Evolutionary conservation across 1,284 basidiomycete genomes (phyloP).

Genomic region (Ustanciosporium gigantosporum): DNA sequence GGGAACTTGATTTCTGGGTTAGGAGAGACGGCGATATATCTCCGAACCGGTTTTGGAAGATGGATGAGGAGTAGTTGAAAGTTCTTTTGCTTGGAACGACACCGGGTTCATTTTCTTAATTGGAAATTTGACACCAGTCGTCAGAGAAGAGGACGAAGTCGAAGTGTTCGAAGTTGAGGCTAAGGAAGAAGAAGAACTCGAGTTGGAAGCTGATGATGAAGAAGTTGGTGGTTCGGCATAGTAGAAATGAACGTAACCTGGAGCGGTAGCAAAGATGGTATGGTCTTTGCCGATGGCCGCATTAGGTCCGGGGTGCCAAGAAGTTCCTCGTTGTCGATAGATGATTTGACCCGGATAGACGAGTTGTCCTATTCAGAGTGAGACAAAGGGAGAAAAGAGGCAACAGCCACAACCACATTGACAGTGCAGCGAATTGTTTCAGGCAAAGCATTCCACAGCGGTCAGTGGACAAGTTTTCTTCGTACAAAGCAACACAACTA

Average conservation of each 20-base stretch:
- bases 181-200: no score
- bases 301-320: slow-evolving; percentile 58
- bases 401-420: not conserved
- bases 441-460: no score
- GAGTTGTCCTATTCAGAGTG: slow-evolving; percentile 43
- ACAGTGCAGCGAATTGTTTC: not conserved
- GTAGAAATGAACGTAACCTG: slow-evolving; percentile 59
- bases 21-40: slow-evolving; percentile 56
- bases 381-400: no score
- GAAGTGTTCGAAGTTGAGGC: slow-evolving; percentile 2
- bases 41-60: slow-evolving; percentile 41
- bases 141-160: slow-evolving; percentile 4
- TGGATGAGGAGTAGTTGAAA: slow-evolving; percentile 44
- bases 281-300: slow-evolving; percentile 58
- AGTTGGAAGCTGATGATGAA: no score
- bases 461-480: no score
- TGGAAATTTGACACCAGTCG: slow-evolving; percentile 29
- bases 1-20: slow-evolving; percentile 40
- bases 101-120: slow-evolving; percentile 16
- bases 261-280: slow-evolving; percentile 56
- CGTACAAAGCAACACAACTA: no score
- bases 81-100: slow-evolving; percentile 30
- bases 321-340: slow-evolving; percentile 57
- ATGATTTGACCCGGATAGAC: slow-evolving; percentile 57
- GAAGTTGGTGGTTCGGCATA: slow-evolving; percentile 35